These are phyloP conservation scores for Wickerhamiella azyma DNA, from an alignment of 805 yeast species.

Conservation along the genomic window DNA sequence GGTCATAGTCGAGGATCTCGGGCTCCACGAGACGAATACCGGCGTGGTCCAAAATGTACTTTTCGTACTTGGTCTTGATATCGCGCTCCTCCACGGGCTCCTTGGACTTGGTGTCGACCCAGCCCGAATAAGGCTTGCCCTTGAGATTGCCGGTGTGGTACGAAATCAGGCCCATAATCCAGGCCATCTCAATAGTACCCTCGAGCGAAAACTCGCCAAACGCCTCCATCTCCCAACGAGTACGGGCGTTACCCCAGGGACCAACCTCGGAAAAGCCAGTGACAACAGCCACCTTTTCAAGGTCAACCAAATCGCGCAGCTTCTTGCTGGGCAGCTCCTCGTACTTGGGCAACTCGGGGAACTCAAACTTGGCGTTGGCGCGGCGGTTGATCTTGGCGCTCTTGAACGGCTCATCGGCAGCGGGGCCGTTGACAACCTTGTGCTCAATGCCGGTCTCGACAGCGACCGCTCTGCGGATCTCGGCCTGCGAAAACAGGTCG, in stretches of 20 bases:
- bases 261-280: slow-evolving; percentile 98
- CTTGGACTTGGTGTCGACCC: slow-evolving; percentile 92
- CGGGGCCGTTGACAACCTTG: slow-evolving; percentile 71
- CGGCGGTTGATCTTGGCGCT: slow-evolving; percentile 76
- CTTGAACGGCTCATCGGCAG: slow-evolving; percentile 73
- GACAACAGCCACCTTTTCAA: slow-evolving; percentile 83
- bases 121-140: slow-evolving; percentile 80
- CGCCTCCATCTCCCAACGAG: slow-evolving; percentile 99
- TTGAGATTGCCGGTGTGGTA: slow-evolving; percentile 84
- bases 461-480: slow-evolving; percentile 88
- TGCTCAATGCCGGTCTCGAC: slow-evolving; percentile 85
- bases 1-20: slow-evolving; percentile 92
- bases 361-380: slow-evolving; percentile 84
- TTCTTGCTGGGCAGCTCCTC: slow-evolving; percentile 46
- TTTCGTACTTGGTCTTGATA: slow-evolving; percentile 83
- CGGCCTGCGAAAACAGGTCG: slow-evolving; percentile 63
- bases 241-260: slow-evolving; percentile 98
- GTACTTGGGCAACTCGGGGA: slow-evolving; percentile 77
- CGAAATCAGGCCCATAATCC: slow-evolving; percentile 97
- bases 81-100: slow-evolving; percentile 92
- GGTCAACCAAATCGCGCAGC: slow-evolving; percentile 80
- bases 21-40: slow-evolving; percentile 97
- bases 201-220: slow-evolving; percentile 87
- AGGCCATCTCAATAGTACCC: slow-evolving; percentile 98
- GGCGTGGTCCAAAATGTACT: slow-evolving; percentile 74